Percentiles rank a stretch among this genome's conserved stretches.
Evolutionary conservation across 2,329 filamentous ascomycete genomes (phyloP).

Genomic region (Phyllosticta citrichinensis): DNA sequence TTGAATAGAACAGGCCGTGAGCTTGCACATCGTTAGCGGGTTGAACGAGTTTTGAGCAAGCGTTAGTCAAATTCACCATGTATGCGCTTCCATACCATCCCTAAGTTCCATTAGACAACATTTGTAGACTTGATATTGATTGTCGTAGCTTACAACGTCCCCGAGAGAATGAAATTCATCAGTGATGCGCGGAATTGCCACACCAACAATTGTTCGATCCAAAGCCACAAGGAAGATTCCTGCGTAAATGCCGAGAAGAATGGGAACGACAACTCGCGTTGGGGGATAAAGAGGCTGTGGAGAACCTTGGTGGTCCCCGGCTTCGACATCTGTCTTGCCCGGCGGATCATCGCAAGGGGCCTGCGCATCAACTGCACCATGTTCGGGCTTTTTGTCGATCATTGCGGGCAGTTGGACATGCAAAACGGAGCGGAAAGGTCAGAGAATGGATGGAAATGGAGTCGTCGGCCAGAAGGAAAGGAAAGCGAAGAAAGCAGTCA

Average conservation of each 20-base stretch:
- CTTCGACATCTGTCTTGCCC: background rate
- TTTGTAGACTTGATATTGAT: background rate
- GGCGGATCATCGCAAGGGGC: background rate
- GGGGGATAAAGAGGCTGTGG: background rate
- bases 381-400: background rate
- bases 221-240: slow-evolving; percentile 7
- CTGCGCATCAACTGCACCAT: too few species aligned
- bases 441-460: background rate
- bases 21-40: background rate
- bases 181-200: slow-evolving; percentile 8
- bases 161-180: slow-evolving; percentile 7
- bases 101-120: background rate
- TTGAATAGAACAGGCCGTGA: slow-evolving; percentile 30
- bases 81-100: slow-evolving; percentile 24
- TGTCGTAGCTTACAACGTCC: background rate
- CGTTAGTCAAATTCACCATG: slow-evolving; percentile 19
- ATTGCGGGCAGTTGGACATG: background rate
- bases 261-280: background rate
- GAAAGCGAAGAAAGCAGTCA: background rate
- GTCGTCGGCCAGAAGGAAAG: background rate
- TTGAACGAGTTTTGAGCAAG: background rate
- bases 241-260: background rate
- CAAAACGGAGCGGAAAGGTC: background rate
- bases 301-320: background rate
- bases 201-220: slow-evolving; percentile 8